These are phyloP conservation scores for Scalesia atractyloides DNA, from an alignment of 129 eudicot genomes.

Conservation along the genomic window DNA sequence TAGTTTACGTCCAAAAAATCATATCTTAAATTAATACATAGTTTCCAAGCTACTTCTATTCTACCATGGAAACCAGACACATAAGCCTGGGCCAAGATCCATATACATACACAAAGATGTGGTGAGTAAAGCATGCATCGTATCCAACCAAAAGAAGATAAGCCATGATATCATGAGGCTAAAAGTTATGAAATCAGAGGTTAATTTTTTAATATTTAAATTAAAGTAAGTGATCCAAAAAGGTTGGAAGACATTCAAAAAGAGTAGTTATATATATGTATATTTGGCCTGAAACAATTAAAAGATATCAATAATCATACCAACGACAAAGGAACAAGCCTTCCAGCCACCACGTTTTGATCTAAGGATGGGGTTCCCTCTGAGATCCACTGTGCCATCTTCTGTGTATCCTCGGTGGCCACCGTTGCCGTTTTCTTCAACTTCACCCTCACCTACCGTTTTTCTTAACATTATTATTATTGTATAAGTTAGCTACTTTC, in stretches of 20 bases:
- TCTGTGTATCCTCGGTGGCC: constrained; percentile 48
- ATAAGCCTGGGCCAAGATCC: neutral
- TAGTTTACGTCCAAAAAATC: too few species aligned
- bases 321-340: constrained; percentile 76
- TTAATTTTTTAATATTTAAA: too few species aligned
- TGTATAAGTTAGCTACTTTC: neutral
- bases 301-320: constrained; percentile 18
- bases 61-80: neutral
- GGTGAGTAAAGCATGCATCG: neutral
- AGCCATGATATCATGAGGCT: too few species aligned
- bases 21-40: too few species aligned
- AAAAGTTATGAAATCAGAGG: too few species aligned
- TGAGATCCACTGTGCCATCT: constrained; percentile 87
- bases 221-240: too few species aligned
- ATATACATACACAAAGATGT: neutral
- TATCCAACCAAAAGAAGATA: too few species aligned
- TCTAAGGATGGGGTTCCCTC: constrained; percentile 74
- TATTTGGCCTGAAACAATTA: neutral
- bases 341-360: constrained; percentile 84
- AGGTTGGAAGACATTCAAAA: neutral
- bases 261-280: neutral
- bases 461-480: neutral
- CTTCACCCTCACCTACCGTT: neutral
- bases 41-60: too few species aligned
- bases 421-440: constrained; percentile 17